phyloP scores from a whole-genome alignment of 192 early-diverging fungal genomes.

The Cetraspora pellucida region DNA sequence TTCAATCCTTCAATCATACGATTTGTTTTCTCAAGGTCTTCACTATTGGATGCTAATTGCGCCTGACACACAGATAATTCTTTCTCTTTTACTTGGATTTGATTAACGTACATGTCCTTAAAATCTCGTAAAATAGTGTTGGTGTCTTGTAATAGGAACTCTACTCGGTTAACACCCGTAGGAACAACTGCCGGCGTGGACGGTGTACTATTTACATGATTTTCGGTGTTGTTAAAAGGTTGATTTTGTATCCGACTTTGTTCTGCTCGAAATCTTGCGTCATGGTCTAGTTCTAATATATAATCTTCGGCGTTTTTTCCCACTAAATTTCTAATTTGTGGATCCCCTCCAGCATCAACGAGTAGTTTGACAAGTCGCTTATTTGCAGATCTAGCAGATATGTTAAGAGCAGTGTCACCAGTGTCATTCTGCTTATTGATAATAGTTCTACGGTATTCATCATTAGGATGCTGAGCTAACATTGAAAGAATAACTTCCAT shows the following conservation, averaged over 20 bases:
- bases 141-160: background rate
- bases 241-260: background rate
- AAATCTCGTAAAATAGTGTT: slow-evolving; percentile 23
- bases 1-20: background rate
- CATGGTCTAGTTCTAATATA: slow-evolving; percentile 42
- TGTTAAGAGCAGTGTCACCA: slow-evolving; percentile 78
- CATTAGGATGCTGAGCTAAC: slow-evolving; percentile 67
- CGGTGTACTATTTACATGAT: background rate
- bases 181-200: background rate
- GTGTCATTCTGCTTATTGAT: slow-evolving; percentile 77
- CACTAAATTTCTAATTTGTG: slow-evolving; percentile 64
- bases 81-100: slow-evolving; percentile 5
- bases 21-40: slow-evolving; percentile 2
- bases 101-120: background rate
- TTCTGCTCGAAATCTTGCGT: slow-evolving; percentile 7
- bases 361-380: slow-evolving; percentile 62
- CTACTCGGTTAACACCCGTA: background rate
- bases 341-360: slow-evolving; percentile 63
- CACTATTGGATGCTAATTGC: background rate
- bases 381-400: slow-evolving; percentile 63
- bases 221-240: background rate
- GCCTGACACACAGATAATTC: background rate
- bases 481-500: slow-evolving; percentile 82
- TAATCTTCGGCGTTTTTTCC: slow-evolving; percentile 71
- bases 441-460: slow-evolving; percentile 62